These are phyloP conservation scores for Trichomonas tenax DNA, from an alignment of 208 protist species.

Conservation along the genomic window DNA sequence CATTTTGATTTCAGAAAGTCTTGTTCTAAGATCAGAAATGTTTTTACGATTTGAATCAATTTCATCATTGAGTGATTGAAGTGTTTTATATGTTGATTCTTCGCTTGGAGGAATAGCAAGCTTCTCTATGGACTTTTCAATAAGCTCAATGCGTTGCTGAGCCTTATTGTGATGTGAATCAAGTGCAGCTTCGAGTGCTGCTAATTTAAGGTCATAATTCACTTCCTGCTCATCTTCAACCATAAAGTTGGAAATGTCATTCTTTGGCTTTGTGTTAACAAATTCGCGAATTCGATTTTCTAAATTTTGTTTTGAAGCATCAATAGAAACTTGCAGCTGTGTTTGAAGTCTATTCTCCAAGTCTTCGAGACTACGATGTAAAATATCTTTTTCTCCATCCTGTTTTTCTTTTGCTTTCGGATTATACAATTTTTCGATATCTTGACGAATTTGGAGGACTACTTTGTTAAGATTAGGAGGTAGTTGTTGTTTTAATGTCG, in stretches of 20 bases:
- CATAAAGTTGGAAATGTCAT: not conserved
- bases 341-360: not conserved
- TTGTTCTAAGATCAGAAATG: not conserved
- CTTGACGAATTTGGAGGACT: not conserved
- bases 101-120: not conserved
- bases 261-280: not conserved
- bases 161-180: not conserved
- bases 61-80: not conserved
- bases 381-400: not conserved
- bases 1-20: not conserved
- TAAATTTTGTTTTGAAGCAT: not conserved
- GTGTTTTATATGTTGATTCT: not conserved
- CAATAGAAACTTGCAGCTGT: not conserved
- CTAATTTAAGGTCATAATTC: not conserved
- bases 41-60: not conserved
- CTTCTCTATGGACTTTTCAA: not conserved
- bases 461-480: not conserved
- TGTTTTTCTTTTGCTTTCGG: not conserved
- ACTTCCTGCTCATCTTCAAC: not conserved
- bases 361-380: not conserved
- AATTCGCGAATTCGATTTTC: not conserved
- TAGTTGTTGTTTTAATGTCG: not conserved
- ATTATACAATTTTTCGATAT: not conserved
- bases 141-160: not conserved
- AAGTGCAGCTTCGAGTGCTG: not conserved